Conservation (phyloP, 805 yeast genomes). For the Cyberlindnera samutprakarnensis region DNA sequence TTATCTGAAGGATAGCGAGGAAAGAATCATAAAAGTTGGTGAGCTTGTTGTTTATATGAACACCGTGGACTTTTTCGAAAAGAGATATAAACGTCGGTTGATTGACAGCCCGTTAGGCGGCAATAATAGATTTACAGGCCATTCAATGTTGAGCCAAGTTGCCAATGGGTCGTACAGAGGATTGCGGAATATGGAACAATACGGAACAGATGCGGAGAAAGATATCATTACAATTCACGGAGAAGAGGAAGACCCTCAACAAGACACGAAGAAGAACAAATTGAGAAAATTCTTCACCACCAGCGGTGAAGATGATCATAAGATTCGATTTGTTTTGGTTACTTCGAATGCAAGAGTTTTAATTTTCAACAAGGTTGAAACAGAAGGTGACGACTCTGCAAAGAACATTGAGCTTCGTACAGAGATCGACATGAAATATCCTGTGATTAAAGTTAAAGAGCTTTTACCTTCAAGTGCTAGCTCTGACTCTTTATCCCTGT, state of each 20-base stretch:
- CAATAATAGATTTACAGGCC: conserved; percentile 28
- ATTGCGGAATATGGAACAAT: conserved; percentile 27
- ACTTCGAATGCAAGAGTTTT: conserved; percentile 61
- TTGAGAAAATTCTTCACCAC: conserved; percentile 19
- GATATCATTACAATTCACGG: conserved; percentile 20
- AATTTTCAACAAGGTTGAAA: conserved; percentile 33
- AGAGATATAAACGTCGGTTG: conserved; percentile 46
- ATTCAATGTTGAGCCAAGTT: conserved; percentile 34
- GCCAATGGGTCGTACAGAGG: conserved; percentile 38
- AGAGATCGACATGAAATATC: conserved; percentile 47
- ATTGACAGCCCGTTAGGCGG: conserved; percentile 52
- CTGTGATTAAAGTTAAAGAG: conserved; percentile 52
- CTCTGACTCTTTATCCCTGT: conserved; percentile 30
- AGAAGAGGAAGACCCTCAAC: conserved; percentile 11
- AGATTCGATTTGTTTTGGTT: conserved; percentile 44
- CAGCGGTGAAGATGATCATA: conserved; percentile 27
- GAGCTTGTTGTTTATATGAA: conserved; percentile 39
- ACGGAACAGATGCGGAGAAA: conserved; percentile 24
- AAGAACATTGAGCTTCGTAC: conserved; percentile 34
- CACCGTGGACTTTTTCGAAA: conserved; percentile 45
- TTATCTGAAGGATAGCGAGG: conserved; percentile 47
- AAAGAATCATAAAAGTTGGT: conserved; percentile 52
- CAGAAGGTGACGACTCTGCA: conserved; percentile 7
- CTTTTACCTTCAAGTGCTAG: conserved; percentile 32
- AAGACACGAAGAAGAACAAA: conserved; percentile 12